Percentiles rank a stretch among this genome's conserved stretches.
phyloP scores from a whole-genome alignment of 2,329 filamentous ascomycete genomes.

The Paecilomyces sp. region DNA sequence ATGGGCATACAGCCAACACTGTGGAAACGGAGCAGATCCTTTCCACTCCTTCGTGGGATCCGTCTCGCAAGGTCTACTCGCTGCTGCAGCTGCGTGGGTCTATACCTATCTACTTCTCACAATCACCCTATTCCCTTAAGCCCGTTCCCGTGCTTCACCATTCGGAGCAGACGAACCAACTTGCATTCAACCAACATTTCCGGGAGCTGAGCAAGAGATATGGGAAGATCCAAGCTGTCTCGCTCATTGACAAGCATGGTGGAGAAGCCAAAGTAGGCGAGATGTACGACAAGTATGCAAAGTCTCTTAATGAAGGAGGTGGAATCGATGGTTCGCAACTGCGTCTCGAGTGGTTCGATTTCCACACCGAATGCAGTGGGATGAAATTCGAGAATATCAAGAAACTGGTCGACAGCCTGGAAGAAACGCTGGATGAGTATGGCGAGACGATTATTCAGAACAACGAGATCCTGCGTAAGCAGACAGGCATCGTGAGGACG shows the following conservation, averaged over 20 bases:
- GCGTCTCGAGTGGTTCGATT: constrained; percentile 94
- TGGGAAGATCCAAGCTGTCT: constrained; percentile 69
- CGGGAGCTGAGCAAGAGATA: constrained; percentile 62
- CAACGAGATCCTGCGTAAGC: constrained; percentile 39
- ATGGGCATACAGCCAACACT: constrained; percentile 78
- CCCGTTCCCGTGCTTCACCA: constrained; percentile 77
- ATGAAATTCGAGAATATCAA: constrained; percentile 98
- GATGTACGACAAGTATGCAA: constrained; percentile 63
- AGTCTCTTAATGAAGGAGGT: constrained; percentile 58
- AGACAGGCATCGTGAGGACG: constrained; percentile 75
- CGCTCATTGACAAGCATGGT: constrained; percentile 81
- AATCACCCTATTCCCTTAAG: constrained; percentile 88
- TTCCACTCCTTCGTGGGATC: constrained; percentile 60
- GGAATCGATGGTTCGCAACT: constrained; percentile 47
- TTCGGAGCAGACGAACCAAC: constrained; percentile 68
- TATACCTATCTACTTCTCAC: constrained; percentile 91
- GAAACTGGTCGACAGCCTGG: constrained; percentile 64
- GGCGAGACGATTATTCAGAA: constrained; percentile 60
- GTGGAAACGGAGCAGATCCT: constrained; percentile 96
- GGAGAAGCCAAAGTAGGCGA: constrained; percentile 73
- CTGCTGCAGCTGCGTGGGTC: constrained; percentile 85
- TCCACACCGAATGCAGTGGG: constrained; percentile 82
- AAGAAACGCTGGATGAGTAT: constrained; percentile 58
- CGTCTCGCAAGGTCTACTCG: constrained; percentile 60
- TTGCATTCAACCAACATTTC: constrained; percentile 76